Conservation (phyloP, 352 stramenopile species). For the Pilasporangium apinafurcum region DNA sequence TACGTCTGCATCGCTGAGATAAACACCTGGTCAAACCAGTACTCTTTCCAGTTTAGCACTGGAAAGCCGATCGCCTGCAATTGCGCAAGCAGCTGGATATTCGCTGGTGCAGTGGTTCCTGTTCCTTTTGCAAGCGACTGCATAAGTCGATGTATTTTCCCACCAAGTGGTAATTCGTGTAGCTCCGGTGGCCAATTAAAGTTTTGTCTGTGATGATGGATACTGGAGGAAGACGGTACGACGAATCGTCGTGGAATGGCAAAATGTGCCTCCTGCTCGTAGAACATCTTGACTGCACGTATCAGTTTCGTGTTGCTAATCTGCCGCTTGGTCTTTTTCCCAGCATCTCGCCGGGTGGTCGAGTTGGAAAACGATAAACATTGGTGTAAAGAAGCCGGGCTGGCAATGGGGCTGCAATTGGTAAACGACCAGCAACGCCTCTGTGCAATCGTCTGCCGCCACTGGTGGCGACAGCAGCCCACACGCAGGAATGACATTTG, state of each 20-base stretch:
- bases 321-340: no score
- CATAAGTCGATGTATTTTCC: conserved; percentile 54
- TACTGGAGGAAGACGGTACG: conserved; percentile 17
- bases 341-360: no score
- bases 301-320: conserved; percentile 39
- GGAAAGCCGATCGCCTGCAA: conserved; percentile 53
- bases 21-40: conserved; percentile 52
- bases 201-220: conserved; percentile 2
- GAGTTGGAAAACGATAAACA: no score
- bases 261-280: conserved; percentile 54
- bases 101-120: conserved; percentile 17
- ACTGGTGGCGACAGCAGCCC: no score
- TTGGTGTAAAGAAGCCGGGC: no score
- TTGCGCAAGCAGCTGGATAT: conserved; percentile 22
- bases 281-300: conserved; percentile 44
- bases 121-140: conserved; percentile 18
- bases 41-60: conserved; percentile 44
- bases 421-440: no score
- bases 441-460: no score
- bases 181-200: conserved; percentile 36
- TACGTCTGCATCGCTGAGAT: conserved; percentile 80
- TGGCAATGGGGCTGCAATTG: no score
- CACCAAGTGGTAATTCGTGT: conserved; percentile 41
- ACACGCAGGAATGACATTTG: no score
- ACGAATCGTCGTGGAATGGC: conserved; percentile 39